Conservation (phyloP, 2,329 filamentous ascomycete species). For the Penicillium sp. region DNA sequence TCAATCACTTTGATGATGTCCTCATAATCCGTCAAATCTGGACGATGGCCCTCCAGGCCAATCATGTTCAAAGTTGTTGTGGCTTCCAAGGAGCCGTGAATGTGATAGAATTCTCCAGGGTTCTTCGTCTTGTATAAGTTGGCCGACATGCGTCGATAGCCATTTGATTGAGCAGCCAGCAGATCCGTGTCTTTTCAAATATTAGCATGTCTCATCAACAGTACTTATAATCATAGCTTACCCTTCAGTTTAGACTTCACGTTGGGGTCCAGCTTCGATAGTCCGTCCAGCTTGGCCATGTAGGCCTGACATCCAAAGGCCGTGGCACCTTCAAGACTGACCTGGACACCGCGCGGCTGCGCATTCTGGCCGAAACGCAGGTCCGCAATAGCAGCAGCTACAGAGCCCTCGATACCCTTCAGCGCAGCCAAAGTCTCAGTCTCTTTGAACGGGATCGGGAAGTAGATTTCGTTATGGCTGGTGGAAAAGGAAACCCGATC, state of each 20-base stretch:
- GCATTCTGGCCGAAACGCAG: constrained; percentile 47
- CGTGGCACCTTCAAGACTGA: constrained; percentile 40
- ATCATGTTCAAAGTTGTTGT: constrained; percentile 69
- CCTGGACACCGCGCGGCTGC: constrained; percentile 37
- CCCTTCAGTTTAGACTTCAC: constrained; percentile 41
- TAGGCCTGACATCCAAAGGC: constrained; percentile 44
- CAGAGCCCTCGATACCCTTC: constrained; percentile 59
- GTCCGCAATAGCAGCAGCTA: constrained; percentile 60
- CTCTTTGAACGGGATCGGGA: constrained; percentile 51
- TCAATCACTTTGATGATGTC: constrained; percentile 61
- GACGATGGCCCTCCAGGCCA: constrained; percentile 60
- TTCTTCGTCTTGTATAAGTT: constrained; percentile 68
- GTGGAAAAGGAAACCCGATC: constrained; percentile 38
- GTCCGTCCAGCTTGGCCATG: constrained; percentile 41
- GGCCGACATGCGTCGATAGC: constrained; percentile 69
- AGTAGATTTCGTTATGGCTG: constrained; percentile 39
- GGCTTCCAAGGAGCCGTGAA: constrained; percentile 72
- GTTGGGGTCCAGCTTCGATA: constrained; percentile 38
- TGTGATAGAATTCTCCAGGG: constrained; percentile 69
- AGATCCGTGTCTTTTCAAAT: constrained; percentile 64
- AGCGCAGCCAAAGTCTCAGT: constrained; percentile 55
- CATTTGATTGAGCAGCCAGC: constrained; percentile 65
- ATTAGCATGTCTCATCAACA: constrained; percentile 1
- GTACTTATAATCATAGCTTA: constrained; percentile 10
- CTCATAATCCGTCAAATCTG: constrained; percentile 60